Conservation (phyloP, 2,329 filamentous ascomycete species). For the Fusarium liriodendri region DNA sequence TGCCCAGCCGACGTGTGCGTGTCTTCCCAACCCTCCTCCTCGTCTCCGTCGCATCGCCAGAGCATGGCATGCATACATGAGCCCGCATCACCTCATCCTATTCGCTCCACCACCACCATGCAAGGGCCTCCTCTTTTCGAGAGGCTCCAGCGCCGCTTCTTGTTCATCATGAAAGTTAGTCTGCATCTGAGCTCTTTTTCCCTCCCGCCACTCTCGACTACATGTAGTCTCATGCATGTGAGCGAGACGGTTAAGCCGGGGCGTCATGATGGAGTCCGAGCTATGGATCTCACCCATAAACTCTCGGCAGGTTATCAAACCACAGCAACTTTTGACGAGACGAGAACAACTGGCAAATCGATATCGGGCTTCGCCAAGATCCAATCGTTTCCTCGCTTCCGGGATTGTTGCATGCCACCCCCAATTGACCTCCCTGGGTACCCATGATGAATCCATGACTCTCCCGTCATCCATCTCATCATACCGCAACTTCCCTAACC, state of each 20-base stretch:
- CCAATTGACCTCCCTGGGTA: neutral
- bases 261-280: neutral
- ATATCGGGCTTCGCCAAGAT: neutral
- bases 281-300: neutral
- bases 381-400: neutral
- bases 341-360: neutral
- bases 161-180: neutral
- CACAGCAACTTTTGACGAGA: constrained; percentile 2
- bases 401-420: neutral
- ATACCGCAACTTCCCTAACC: constrained; percentile 6
- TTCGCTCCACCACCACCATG: constrained; percentile 26
- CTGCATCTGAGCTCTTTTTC: neutral
- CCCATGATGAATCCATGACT: neutral
- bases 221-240: neutral
- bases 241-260: constrained; percentile 3
- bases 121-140: constrained; percentile 19
- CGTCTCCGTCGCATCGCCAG: neutral
- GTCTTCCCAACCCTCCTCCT: neutral
- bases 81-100: constrained; percentile 30
- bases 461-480: neutral
- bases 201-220: neutral
- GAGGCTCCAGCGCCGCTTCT: neutral
- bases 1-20: neutral
- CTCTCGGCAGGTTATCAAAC: neutral
- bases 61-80: constrained; percentile 25